Evolutionary conservation across 139 green algal species (phyloP), one percentile per base, ranked within the genome.

Genomic region (Ettlia oleoabundans): DNA sequence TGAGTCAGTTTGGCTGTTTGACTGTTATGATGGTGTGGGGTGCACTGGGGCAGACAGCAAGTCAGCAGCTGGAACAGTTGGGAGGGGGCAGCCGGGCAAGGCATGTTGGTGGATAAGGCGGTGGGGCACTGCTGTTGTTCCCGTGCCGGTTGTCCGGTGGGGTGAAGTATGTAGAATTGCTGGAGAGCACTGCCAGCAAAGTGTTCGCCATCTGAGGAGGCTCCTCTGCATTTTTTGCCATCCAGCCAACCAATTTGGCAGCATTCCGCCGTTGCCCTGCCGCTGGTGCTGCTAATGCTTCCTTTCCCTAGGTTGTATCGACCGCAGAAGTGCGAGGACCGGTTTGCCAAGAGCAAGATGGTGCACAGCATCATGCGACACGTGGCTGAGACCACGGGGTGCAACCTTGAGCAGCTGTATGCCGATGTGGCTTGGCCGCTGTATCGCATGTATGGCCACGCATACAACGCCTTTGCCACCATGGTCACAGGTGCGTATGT

Each of bases 291-390:
- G n/a, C n/a, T n/a, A n/a, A n/a, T n/a, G n/a, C n/a, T n/a, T n/a
- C n/a, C n/a, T n/a, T n/a, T n/a, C 26, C 3, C 5, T 32, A 9
- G 5, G 18, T 9, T 38, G 8, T 28, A 6, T 69, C 7, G 30
- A 6, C 7, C 84, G 70, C 82, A 91, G 86, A 86, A 87, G 43
- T 97, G 93, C 72, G 97, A 99, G 78, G 97, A 99, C 70, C 85
- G 86, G 66, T 99, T 95, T 88, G 96, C 96, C 82, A 98, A 98
- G 82, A 97, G 91, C 64, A 99, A 99, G 85, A 91, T 99, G 92
- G 96, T 97, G 76, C 97, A 99, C 90, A 95, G 90, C 79, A 99
- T 99, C 92, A 98, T 99, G 94, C 91, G 96, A 19, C 97, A 99
- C 82, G 94, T 98, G 43, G 95, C 94, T 22, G 96, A 99, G 88